Evolutionary conservation across 345 rosid genomes (phyloP).

Genomic region (Hibiscus trionum): DNA sequence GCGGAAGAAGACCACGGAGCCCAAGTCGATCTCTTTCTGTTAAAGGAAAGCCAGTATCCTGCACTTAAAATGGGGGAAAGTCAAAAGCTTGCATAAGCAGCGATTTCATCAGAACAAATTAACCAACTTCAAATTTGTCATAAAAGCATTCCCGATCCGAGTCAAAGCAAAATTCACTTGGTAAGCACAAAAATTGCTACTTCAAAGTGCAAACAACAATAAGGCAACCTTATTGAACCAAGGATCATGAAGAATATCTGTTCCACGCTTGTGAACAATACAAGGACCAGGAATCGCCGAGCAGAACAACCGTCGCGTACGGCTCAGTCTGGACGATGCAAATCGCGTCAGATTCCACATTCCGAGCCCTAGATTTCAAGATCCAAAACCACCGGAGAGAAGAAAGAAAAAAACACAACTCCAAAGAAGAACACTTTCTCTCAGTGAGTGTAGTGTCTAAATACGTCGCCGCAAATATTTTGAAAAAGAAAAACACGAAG

Average conservation of each 20-base stretch:
- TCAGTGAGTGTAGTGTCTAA: neutral
- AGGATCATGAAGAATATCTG: conserved; percentile 98
- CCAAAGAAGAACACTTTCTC: neutral
- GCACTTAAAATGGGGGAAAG: conserved; percentile 1
- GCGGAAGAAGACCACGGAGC: conserved; percentile 94
- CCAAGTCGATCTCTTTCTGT: conserved; percentile 95
- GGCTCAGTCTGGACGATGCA: conserved; percentile 35
- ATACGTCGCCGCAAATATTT: neutral
- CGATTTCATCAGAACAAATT: neutral
- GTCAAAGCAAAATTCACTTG: neutral
- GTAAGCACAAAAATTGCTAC: neutral
- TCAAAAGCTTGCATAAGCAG: neutral
- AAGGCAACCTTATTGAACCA: conserved; percentile 88
- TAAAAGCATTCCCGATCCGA: neutral
- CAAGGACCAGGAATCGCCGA: conserved; percentile 83
- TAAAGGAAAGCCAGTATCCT: conserved; percentile 96
- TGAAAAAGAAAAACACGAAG: neutral
- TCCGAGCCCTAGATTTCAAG: conserved; percentile 21
- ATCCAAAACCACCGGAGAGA: conserved; percentile 23
- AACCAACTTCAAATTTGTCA: neutral
- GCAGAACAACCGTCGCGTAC: conserved; percentile 56
- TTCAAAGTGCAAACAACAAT: neutral
- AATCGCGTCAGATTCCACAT: conserved; percentile 65
- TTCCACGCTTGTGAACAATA: conserved; percentile 94
- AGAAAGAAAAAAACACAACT: neutral